phyloP scores from a whole-genome alignment of 805 yeast species.

The Starmerella apicola region DNA sequence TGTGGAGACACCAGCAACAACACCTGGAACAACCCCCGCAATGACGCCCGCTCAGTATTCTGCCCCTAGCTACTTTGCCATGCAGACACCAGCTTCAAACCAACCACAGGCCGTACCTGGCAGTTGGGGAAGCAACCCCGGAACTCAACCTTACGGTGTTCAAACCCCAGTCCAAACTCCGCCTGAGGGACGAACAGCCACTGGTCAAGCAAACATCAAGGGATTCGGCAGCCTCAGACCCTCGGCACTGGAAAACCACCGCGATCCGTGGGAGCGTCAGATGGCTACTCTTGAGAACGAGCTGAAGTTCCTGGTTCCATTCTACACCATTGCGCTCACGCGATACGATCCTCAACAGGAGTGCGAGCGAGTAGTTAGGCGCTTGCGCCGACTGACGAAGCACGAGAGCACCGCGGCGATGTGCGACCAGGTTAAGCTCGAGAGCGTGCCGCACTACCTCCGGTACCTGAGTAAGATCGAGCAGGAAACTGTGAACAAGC shows the following conservation, averaged over 20 bases:
- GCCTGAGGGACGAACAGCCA: too few relatives aligned
- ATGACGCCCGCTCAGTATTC: neutral
- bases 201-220: neutral
- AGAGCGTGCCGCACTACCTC: constrained; percentile 16
- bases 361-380: neutral
- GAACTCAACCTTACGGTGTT: too few relatives aligned
- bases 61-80: too few relatives aligned
- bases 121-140: too few relatives aligned
- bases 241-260: constrained; percentile 3
- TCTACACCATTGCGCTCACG: constrained; percentile 15
- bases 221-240: constrained; percentile 13
- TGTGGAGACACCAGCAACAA: too few relatives aligned
- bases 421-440: constrained; percentile 12
- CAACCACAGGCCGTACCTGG: too few relatives aligned
- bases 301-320: constrained; percentile 17
- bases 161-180: too few relatives aligned
- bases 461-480: constrained; percentile 17
- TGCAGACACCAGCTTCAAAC: too few relatives aligned
- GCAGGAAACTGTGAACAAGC: constrained; percentile 11
- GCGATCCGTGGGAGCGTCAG: constrained; percentile 12
- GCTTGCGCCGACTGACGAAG: neutral
- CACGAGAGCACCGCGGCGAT: neutral
- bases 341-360: constrained; percentile 6
- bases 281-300: constrained; percentile 11
- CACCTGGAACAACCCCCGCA: too few relatives aligned